phyloP scores from a whole-genome alignment of 2,329 filamentous ascomycete species.

The Teratosphaeria pseudoeucalypti region DNA sequence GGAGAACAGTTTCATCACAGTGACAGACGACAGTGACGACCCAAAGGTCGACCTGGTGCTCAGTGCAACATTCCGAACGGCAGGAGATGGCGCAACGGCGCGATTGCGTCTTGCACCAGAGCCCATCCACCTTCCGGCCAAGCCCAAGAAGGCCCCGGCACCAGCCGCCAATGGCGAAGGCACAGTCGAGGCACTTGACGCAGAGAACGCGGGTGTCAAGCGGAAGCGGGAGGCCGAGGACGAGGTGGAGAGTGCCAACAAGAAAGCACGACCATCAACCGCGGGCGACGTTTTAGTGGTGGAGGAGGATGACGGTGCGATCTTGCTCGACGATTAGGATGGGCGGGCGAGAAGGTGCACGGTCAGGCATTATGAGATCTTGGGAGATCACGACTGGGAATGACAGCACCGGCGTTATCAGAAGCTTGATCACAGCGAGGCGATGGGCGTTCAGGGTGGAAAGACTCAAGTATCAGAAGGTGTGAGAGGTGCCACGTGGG shows the following conservation, averaged over 20 bases:
- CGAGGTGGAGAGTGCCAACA: conserved; percentile 13
- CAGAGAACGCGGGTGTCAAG: conserved; percentile 9
- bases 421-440: background rate
- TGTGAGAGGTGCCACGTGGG: background rate
- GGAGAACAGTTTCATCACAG: conserved; percentile 64
- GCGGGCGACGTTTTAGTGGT: conserved; percentile 11
- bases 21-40: conserved; percentile 75
- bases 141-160: conserved; percentile 11
- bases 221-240: conserved; percentile 21
- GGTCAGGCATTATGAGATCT: background rate
- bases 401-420: background rate
- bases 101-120: conserved; percentile 9
- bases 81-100: background rate
- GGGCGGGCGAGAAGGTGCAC: background rate
- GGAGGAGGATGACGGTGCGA: conserved; percentile 21
- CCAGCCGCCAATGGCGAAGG: conserved; percentile 8
- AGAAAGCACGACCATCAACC: conserved; percentile 10
- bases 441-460: background rate
- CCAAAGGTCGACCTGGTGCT: conserved; percentile 73
- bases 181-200: background rate
- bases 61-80: conserved; percentile 2
- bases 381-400: background rate
- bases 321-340: conserved; percentile 16
- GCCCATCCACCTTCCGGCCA: conserved; percentile 10
- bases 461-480: background rate